A percentile compares a stretch with the other conserved stretches of the same genome.
Conservation (phyloP, 495 filamentous ascomycete genomes). For the Penicillium parvum region DNA sequence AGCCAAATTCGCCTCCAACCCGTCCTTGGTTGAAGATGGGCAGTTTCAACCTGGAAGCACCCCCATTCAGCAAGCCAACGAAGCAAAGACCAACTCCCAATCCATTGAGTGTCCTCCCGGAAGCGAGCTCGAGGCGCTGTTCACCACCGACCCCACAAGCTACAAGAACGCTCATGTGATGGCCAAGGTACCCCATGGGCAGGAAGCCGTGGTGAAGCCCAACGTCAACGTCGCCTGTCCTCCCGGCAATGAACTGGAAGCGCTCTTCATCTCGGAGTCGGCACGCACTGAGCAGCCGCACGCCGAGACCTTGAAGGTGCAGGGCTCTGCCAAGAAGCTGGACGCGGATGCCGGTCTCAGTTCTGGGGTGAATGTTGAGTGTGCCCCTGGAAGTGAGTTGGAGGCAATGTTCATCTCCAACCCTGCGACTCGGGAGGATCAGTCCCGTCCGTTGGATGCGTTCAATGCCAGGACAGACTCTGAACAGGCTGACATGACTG, state of each 20-base stretch:
- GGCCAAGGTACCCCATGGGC: neutral
- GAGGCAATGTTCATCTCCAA: conserved; percentile 14
- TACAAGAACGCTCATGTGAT: neutral
- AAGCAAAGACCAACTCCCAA: neutral
- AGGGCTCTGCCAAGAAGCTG: neutral
- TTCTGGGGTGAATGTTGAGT: conserved; percentile 5
- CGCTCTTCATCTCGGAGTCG: conserved; percentile 9
- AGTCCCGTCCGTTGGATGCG: neutral
- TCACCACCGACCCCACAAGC: neutral
- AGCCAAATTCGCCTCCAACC: conserved; percentile 5
- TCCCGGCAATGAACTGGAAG: conserved; percentile 6
- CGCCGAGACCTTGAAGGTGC: neutral
- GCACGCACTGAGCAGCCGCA: neutral
- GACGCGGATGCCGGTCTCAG: neutral
- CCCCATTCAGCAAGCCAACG: neutral
- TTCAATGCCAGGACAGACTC: neutral
- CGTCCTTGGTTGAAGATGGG: conserved; percentile 5
- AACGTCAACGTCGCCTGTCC: conserved; percentile 5
- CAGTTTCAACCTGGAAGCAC: conserved; percentile 5
- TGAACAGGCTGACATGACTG: neutral
- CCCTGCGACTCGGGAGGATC: conserved; percentile 1
- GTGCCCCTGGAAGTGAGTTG: conserved; percentile 14
- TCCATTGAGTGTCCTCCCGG: conserved; percentile 11
- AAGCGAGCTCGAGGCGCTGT: conserved; percentile 6
- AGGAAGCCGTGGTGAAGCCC: conserved; percentile 2